Evolutionary conservation across 2,329 filamentous ascomycete genomes (phyloP), one percentile per base, ranked within the genome.

Genomic region (Hirsutella thompsonii): DNA sequence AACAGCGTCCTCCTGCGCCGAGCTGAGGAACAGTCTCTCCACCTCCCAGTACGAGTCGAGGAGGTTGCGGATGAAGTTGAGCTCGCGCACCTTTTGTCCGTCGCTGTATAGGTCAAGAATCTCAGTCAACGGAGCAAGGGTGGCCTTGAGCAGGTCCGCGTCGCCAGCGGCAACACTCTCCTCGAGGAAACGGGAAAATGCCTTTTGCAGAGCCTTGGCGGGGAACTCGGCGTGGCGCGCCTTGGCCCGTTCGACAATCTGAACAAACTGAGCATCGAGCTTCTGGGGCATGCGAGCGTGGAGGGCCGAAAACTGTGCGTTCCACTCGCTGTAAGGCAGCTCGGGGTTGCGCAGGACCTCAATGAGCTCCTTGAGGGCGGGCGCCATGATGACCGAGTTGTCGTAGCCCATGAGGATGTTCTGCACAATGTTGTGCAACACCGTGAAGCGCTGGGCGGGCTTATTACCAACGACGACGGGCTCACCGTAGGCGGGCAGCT

Each of bases 251-350:
- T 96, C 90, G 39, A 96, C 82, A 36, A 93, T 81, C 54, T 92
- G 84, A 11, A 81, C 79, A 49, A 98, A 81, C 48, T 77, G 79
- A 19, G 78, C 62, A 52, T 95, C 89, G 23, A 98, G 79, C 67
- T 90, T 95, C 58, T 90, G 82, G 0, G 92, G 92, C 84, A 96
- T 98, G 53, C 92, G 84, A 6, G 89, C 85, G 63, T 96, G 90
- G n/a, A 98, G 76, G 19, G 92, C 92, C 38, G 92, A 94, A 51
- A 94, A 92, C 57, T 96, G 88, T 5, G 90, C 84, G 47, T 83
- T 88, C 86, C 90, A 98, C 63, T 98, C 88, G 60, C 90, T 88
- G 59, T 92, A 98, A 1, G 92, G 92, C 47, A 98, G 74, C 54
- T 95, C 89, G 1, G 83, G 79, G 55, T 94, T 78, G 34, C 90